A percentile compares a stretch with the other conserved stretches of the same genome.
Evolutionary conservation across 1,284 basidiomycete genomes (phyloP).

Genomic region (Amylostereum areolatum): DNA sequence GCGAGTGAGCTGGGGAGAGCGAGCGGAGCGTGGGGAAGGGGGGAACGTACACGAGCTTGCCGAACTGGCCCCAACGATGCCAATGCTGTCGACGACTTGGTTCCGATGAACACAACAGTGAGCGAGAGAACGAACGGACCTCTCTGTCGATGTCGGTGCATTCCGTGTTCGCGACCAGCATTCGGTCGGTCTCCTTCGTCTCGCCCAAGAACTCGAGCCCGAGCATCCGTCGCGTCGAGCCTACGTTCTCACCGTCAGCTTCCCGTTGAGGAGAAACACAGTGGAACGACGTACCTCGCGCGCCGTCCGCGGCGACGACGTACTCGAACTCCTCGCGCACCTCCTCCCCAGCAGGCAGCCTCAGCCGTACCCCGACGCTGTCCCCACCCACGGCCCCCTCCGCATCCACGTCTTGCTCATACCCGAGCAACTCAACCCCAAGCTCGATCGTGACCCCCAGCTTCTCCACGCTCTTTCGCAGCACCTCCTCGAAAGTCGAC

Average conservation of each 20-base stretch:
- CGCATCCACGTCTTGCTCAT: conserved; percentile 10
- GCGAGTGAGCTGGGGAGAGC: not conserved
- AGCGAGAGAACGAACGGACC: conserved; percentile 2
- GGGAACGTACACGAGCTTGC: conserved; percentile 2
- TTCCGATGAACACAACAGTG: not conserved
- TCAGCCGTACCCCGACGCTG: not conserved
- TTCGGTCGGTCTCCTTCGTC: conserved; percentile 14
- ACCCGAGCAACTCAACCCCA: conserved; percentile 9
- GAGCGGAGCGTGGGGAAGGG: not conserved
- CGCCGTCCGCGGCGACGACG: conserved; percentile 17
- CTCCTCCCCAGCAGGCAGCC: not conserved
- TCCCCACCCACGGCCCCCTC: conserved; percentile 5
- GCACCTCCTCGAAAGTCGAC: conserved; percentile 9
- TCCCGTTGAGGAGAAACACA: conserved; percentile 1
- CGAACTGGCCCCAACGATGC: conserved; percentile 13
- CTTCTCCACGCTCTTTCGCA: conserved; percentile 10
- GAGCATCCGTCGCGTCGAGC: conserved; percentile 6
- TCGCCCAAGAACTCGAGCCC: conserved; percentile 17
- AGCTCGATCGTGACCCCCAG: conserved; percentile 11
- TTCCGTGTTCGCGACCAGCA: conserved; percentile 13
- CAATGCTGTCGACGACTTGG: conserved; percentile 7
- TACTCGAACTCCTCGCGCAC: conserved; percentile 2
- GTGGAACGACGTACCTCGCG: conserved; percentile 7
- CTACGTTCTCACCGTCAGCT: too few relatives aligned
- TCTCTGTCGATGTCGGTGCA: conserved; percentile 11